Evolutionary conservation across 148 eudicot genomes (phyloP).

Genomic region (Cornus florida): DNA sequence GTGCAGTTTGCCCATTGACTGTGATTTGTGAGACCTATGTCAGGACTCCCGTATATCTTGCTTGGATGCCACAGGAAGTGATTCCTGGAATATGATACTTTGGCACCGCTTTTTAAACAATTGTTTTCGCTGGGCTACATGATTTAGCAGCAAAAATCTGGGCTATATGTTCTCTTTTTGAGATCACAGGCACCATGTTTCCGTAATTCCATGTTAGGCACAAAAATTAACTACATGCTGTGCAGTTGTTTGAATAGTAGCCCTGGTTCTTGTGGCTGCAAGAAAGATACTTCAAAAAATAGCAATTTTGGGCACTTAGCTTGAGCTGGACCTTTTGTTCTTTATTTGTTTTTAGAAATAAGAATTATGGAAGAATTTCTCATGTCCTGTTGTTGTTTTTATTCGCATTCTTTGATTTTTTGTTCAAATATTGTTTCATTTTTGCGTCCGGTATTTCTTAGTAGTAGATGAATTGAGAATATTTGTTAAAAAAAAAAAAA

Average conservation of each 20-base stretch:
- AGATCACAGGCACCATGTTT: not conserved
- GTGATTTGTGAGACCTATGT: not conserved
- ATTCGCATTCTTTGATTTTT: not conserved
- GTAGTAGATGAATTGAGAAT: not conserved
- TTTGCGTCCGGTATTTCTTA: not conserved
- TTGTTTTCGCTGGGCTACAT: not conserved
- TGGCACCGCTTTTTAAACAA: not conserved
- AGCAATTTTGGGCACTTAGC: not conserved
- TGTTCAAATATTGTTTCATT: not conserved
- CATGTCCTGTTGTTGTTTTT: too few species aligned
- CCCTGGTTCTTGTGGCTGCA: not conserved
- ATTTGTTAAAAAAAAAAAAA: not conserved
- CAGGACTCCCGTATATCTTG: not conserved
- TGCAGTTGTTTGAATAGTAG: not conserved
- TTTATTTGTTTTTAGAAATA: not conserved
- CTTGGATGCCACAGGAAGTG: not conserved
- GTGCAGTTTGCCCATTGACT: not conserved
- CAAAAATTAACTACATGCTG: too few species aligned
- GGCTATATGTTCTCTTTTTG: not conserved
- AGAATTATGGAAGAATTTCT: not conserved
- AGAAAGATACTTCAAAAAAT: not conserved
- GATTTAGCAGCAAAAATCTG: not conserved
- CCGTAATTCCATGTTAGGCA: not conserved
- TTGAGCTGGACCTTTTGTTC: not conserved
- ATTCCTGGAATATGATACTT: not conserved